A percentile compares a stretch with the other conserved stretches of the same genome.
Conservation (phyloP, 2,329 filamentous ascomycete species). For the Canariomyces notabilis region DNA sequence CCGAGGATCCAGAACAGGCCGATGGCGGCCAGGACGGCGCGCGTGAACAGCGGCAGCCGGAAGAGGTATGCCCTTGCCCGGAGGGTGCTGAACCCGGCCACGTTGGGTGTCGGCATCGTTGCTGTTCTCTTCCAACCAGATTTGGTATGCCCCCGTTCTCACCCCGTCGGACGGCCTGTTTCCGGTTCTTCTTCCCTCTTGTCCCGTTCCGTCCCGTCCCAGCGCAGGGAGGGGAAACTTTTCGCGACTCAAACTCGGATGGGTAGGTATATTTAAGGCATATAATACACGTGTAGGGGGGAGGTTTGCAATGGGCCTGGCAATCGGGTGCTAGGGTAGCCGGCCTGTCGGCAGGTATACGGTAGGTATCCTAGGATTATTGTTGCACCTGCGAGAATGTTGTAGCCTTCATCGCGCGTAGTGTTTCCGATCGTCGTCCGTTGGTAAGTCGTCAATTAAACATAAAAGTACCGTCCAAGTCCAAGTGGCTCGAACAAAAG, state of each 20-base stretch:
- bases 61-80: slow-evolving; percentile 76
- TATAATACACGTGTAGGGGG: too few species aligned
- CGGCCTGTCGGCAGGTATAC: too few species aligned
- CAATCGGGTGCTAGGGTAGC: too few species aligned
- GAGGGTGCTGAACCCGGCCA: slow-evolving; percentile 59
- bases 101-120: slow-evolving; percentile 29
- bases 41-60: slow-evolving; percentile 83
- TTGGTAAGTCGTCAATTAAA: background rate
- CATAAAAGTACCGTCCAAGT: background rate
- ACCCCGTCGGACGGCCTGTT: too few species aligned
- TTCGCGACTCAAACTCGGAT: background rate
- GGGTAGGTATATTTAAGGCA: too few species aligned
- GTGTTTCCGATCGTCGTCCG: background rate
- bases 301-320: too few species aligned
- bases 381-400: background rate
- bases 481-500: background rate
- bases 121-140: background rate
- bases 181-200: background rate
- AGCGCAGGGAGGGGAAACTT: too few species aligned
- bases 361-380: too few species aligned
- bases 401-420: too few species aligned
- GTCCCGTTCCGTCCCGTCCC: background rate
- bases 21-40: slow-evolving; percentile 62
- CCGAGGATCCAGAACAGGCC: slow-evolving; percentile 64
- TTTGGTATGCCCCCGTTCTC: background rate